Conservation (phyloP, 495 filamentous ascomycete species). For the Annulohypoxylon bovei region DNA sequence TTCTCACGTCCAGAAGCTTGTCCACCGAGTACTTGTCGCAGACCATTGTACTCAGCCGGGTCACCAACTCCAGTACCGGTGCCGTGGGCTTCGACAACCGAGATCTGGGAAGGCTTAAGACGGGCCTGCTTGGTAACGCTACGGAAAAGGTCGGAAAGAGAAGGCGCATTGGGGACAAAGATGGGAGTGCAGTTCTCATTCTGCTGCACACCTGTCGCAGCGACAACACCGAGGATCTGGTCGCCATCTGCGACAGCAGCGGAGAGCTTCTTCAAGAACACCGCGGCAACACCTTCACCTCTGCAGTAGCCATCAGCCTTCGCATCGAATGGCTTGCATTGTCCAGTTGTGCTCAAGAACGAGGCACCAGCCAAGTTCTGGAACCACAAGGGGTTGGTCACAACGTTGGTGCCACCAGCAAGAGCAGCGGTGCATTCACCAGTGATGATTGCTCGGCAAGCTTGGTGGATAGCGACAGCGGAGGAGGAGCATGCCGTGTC, state of each 20-base stretch:
- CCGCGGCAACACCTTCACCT: slow-evolving; percentile 62
- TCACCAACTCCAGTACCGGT: slow-evolving; percentile 58
- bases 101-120: slow-evolving; percentile 32
- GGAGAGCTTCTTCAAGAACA: slow-evolving; percentile 63
- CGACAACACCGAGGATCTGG: slow-evolving; percentile 64
- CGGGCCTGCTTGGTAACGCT: slow-evolving; percentile 34
- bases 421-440: slow-evolving; percentile 57
- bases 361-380: slow-evolving; percentile 53
- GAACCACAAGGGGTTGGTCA: slow-evolving; percentile 38
- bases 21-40: slow-evolving; percentile 50
- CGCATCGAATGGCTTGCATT: slow-evolving; percentile 52
- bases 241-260: slow-evolving; percentile 58
- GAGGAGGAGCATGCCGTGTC: slow-evolving; percentile 67
- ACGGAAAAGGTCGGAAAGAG: slow-evolving; percentile 45
- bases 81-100: slow-evolving; percentile 53
- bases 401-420: slow-evolving; percentile 49
- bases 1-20: slow-evolving; percentile 47
- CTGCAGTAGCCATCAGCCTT: slow-evolving; percentile 67
- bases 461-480: slow-evolving; percentile 57
- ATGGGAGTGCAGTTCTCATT: slow-evolving; percentile 50
- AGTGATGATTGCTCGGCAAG: slow-evolving; percentile 50
- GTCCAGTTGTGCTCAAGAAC: slow-evolving; percentile 53
- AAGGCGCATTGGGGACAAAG: slow-evolving; percentile 49
- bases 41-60: slow-evolving; percentile 45
- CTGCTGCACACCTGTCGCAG: slow-evolving; percentile 59